A percentile compares a stretch with the other conserved stretches of the same genome.
Conservation (phyloP, 2,329 filamentous ascomycete genomes). For the Aspergillus sp. region DNA sequence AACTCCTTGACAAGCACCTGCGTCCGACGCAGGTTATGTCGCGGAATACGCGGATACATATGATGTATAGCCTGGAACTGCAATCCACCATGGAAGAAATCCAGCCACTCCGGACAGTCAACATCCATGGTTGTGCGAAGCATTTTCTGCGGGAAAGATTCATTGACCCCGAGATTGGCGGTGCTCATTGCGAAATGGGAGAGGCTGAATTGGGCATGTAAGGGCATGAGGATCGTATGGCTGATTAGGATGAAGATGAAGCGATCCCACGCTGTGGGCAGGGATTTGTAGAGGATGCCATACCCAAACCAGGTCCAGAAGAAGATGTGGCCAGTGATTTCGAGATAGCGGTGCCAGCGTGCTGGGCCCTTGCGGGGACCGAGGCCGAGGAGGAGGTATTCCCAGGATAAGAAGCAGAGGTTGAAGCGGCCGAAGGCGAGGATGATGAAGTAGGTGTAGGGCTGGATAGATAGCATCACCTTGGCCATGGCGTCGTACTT, state of each 20-base stretch:
- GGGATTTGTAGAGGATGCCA: conserved; percentile 63
- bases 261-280: conserved; percentile 63
- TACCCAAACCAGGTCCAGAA: conserved; percentile 88
- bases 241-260: conserved; percentile 71
- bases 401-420: conserved; percentile 77
- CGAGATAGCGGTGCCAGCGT: conserved; percentile 75
- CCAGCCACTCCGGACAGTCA: conserved; percentile 78
- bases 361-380: conserved; percentile 69
- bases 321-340: conserved; percentile 66
- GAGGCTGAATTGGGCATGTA: conserved; percentile 86
- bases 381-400: conserved; percentile 63
- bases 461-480: conserved; percentile 63
- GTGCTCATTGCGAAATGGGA: conserved; percentile 92
- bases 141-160: conserved; percentile 86
- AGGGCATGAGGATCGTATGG: conserved; percentile 71
- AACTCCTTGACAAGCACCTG: conserved; percentile 74
- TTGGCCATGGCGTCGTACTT: conserved; percentile 68
- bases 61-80: conserved; percentile 88
- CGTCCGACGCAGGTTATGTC: conserved; percentile 71
- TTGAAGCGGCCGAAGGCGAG: conserved; percentile 81
- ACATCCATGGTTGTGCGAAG: conserved; percentile 89
- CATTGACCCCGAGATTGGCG: conserved; percentile 70
- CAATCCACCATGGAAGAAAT: conserved; percentile 80
- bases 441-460: conserved; percentile 75
- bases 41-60: conserved; percentile 72